Evolutionary conservation across 1,284 basidiomycete genomes (phyloP), one percentile per base, ranked within the genome.

Genomic region (Puccinia horiana): DNA sequence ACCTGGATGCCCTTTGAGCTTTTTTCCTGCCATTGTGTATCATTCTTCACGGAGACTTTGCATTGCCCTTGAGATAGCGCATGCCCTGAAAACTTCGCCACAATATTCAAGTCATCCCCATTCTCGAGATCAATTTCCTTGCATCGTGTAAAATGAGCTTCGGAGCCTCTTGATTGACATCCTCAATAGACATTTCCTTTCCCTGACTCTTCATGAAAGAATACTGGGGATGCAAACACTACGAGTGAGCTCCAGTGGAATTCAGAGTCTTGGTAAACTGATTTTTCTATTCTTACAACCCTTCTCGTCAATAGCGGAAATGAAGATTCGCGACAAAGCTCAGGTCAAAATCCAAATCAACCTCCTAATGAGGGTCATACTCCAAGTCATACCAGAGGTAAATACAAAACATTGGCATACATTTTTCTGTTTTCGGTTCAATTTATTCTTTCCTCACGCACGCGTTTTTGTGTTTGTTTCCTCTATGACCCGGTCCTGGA

Each of bases 311-410:
- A 23, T 35, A 74, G 72, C 20, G 72, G 49, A 56, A 74, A 49
- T 56, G 72, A 74, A 74, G 72, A 74, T 56, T 74, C 49, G 35
- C 49, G 72, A 74, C 72, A 74, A 37, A 40, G 26, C 18, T 20
- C 72, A 23, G 72, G 35, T 12, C 52, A 52, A 40, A 54, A 56
- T 74, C 47, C 23, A 18, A 74, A 35, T 23, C 72, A 74, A 40
- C 26, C 52, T 56, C 52, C 32, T 32, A 74, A 52, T 49, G 72
- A 74, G 26, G 40, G 35, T 32, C 72, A 52, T 37, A 54, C 72
- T 52, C 72, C 47, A 56, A 74, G 32, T 56, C 72, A 74, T 52
- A 74, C 72, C 32, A 47, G 72, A 74, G 72, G 72, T 74, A 35
- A 56, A 74, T 56, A 56, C 67, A 40, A 2, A 69, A 42, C 12